Percentiles rank a stretch among this genome's conserved stretches.
Conservation (phyloP, 108 stramenopile genomes). For the Aureococcus anophagefferens region DNA sequence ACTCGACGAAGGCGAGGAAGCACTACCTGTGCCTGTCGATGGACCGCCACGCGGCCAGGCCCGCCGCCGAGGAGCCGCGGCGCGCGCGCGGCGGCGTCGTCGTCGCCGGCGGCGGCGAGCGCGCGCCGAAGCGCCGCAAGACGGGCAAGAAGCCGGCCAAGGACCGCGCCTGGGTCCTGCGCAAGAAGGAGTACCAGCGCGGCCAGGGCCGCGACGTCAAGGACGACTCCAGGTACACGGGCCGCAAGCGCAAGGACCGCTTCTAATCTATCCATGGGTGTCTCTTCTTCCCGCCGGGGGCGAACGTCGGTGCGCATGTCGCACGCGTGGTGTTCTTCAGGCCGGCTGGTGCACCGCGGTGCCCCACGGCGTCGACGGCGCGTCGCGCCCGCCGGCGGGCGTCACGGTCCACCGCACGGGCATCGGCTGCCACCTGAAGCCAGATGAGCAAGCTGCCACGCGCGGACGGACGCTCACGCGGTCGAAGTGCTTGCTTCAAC, state of each 20-base stretch:
- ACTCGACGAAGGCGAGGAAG: slow-evolving; percentile 98
- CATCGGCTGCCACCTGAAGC: no score
- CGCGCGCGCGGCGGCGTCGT: slow-evolving; percentile 27
- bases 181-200: slow-evolving; percentile 90
- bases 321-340: no score
- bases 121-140: slow-evolving; percentile 9
- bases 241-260: slow-evolving; percentile 78
- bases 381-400: no score
- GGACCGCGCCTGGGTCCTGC: slow-evolving; percentile 92
- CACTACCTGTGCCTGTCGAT: slow-evolving; percentile 93
- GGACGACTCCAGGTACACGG: slow-evolving; percentile 91
- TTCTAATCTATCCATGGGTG: slow-evolving; percentile 73
- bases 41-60: slow-evolving; percentile 63
- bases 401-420: no score
- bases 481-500: no score
- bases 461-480: no score
- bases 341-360: no score
- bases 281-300: no score
- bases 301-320: no score
- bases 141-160: slow-evolving; percentile 52
- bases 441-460: no score
- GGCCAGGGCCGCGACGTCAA: slow-evolving; percentile 85
- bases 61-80: slow-evolving; percentile 42
- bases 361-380: no score
- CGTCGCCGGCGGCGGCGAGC: slow-evolving; percentile 19